phyloP scores from a whole-genome alignment of 495 filamentous ascomycete species.

The Aspergillus sparsus region DNA sequence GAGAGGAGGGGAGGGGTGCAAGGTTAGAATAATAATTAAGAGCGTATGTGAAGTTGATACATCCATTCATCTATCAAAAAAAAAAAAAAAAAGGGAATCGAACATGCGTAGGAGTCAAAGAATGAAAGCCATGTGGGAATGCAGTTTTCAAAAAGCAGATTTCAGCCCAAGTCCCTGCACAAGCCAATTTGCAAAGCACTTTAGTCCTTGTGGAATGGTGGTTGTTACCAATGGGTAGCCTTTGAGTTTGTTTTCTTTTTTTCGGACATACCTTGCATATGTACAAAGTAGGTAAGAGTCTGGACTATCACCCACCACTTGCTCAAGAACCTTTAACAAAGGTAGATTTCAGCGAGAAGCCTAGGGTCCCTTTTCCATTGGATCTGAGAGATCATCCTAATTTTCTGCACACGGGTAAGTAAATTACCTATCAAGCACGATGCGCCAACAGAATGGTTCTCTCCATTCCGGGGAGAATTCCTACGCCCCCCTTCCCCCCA shows the following conservation, averaged over 20 bases:
- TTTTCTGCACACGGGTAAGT: conserved; percentile 1
- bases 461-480: background rate
- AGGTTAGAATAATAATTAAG: background rate
- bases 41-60: background rate
- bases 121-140: conserved; percentile 18
- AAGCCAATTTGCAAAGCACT: background rate
- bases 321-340: background rate
- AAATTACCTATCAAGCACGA: background rate
- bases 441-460: background rate
- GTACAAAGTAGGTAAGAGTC: background rate
- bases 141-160: conserved; percentile 3
- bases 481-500: background rate
- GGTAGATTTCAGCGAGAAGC: background rate
- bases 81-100: background rate
- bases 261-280: conserved; percentile 2
- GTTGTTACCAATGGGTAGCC: background rate
- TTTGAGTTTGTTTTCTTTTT: conserved; percentile 11
- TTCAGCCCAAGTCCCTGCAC: conserved; percentile 2
- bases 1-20: background rate
- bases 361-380: conserved; percentile 1
- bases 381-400: conserved; percentile 1
- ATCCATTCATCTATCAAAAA: background rate
- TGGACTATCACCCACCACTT: background rate
- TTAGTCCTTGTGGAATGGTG: background rate
- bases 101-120: conserved; percentile 8